phyloP scores from a whole-genome alignment of 768 basidiomycete species.

The Mycena chlorophos region DNA sequence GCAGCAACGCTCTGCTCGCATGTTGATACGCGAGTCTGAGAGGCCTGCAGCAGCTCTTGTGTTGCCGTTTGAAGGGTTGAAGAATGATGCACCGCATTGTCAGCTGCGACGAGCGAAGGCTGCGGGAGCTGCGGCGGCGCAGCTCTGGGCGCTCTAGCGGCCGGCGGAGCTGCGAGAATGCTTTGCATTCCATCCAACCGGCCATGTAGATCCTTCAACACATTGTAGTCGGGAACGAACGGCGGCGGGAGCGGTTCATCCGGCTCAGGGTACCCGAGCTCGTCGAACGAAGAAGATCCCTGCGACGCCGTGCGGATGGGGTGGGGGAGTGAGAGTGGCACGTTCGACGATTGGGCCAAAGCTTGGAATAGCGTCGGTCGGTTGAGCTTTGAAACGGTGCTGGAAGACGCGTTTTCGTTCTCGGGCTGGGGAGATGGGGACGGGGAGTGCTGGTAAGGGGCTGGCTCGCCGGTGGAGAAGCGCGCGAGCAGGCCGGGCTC shows the following conservation, averaged over 20 bases:
- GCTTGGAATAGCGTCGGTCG: conserved; percentile 18
- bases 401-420: neutral
- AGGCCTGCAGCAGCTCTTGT: conserved; percentile 12
- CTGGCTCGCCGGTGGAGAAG: conserved; percentile 38
- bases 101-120: conserved; percentile 13
- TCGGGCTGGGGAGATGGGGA: conserved; percentile 24
- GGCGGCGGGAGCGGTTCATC: conserved; percentile 4
- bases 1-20: conserved; percentile 7
- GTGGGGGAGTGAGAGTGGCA: neutral
- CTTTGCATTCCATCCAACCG: conserved; percentile 16
- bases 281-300: neutral
- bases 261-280: conserved; percentile 15
- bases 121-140: conserved; percentile 8
- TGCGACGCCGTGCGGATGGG: too few relatives aligned
- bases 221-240: conserved; percentile 15
- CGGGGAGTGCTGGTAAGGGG: conserved; percentile 27
- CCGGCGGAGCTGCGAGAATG: conserved; percentile 12
- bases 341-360: neutral
- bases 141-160: conserved; percentile 1
- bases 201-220: conserved; percentile 13
- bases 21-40: conserved; percentile 6
- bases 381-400: conserved; percentile 2
- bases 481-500: conserved; percentile 53
- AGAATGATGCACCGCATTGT: conserved; percentile 12
- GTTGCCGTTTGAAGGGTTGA: neutral